Conservation (phyloP, 169 alveolate genomes). For the Toxoplasma gondii region DNA sequence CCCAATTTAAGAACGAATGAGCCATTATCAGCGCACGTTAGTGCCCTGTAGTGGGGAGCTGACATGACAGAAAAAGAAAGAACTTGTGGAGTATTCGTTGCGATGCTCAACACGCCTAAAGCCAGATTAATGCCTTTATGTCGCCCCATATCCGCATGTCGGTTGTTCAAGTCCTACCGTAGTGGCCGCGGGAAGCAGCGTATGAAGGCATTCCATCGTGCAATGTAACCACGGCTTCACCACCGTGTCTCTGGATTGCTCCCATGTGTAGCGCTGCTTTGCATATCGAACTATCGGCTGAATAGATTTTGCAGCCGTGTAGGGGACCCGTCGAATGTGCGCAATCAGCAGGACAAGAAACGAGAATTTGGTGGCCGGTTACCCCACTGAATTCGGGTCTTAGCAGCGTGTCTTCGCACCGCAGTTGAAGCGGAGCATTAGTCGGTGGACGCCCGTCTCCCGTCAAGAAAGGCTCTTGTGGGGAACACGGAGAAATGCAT, state of each 20-base stretch:
- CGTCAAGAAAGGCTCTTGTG: constrained; percentile 31
- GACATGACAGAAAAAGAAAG: constrained; percentile 82
- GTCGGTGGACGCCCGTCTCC: constrained; percentile 48
- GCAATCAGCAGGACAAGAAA: constrained; percentile 87
- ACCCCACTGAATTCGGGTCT: constrained; percentile 56
- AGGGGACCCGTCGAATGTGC: constrained; percentile 71
- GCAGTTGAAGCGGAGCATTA: constrained; percentile 34
- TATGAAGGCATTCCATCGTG: constrained; percentile 38
- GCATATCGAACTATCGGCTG: constrained; percentile 87
- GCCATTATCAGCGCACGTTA: constrained; percentile 79
- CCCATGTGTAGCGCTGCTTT: constrained; percentile 85
- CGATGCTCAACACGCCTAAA: constrained; percentile 57
- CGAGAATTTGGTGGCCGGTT: constrained; percentile 76
- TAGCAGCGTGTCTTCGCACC: constrained; percentile 54
- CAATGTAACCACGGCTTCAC: constrained; percentile 50
- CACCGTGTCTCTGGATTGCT: constrained; percentile 57
- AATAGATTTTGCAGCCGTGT: constrained; percentile 81
- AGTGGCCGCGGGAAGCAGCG: constrained; percentile 64
- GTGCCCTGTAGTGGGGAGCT: constrained; percentile 75
- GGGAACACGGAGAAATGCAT: constrained; percentile 65
- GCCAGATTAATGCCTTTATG: not conserved
- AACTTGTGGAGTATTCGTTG: constrained; percentile 75
- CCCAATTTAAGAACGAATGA: constrained; percentile 79
- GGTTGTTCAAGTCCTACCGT: constrained; percentile 43
- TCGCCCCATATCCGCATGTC: not conserved